Evolutionary conservation across 2,329 filamentous ascomycete species (phyloP).

Genomic region (Aspergillus sp.): DNA sequence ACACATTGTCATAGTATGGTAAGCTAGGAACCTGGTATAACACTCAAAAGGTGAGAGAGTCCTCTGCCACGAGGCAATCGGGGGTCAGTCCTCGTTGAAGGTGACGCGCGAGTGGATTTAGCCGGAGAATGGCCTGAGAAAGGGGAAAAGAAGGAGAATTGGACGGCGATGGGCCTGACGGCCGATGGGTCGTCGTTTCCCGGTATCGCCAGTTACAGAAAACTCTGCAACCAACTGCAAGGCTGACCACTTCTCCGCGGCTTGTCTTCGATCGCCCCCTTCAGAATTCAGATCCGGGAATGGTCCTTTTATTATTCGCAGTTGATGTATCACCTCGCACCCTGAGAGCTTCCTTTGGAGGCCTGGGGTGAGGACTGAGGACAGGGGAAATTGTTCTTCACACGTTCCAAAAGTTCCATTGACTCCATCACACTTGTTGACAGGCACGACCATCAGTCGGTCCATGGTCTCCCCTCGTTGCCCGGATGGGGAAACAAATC

Average conservation of each 20-base stretch:
- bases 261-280: background rate
- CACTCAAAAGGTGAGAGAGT: background rate
- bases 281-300: background rate
- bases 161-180: too few relatives aligned
- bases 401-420: slow-evolving; percentile 12
- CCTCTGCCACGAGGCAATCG: background rate
- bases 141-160: slow-evolving; percentile 1
- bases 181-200: background rate
- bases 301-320: slow-evolving; percentile 1
- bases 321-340: background rate
- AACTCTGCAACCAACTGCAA: background rate
- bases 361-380: background rate
- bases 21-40: background rate
- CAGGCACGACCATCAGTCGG: background rate
- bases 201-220: slow-evolving; percentile 11
- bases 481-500: slow-evolving; percentile 20
- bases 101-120: background rate
- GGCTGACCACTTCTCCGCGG: slow-evolving; percentile 13
- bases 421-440: background rate
- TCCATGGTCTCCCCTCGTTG: slow-evolving; percentile 17
- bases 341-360: background rate
- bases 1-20: background rate
- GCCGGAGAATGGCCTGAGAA: background rate
- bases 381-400: background rate
- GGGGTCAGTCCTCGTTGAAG: background rate